A percentile compares a stretch with the other conserved stretches of the same genome.
Conservation (phyloP, 2,329 filamentous ascomycete genomes). For the Exophiala calicioides region DNA sequence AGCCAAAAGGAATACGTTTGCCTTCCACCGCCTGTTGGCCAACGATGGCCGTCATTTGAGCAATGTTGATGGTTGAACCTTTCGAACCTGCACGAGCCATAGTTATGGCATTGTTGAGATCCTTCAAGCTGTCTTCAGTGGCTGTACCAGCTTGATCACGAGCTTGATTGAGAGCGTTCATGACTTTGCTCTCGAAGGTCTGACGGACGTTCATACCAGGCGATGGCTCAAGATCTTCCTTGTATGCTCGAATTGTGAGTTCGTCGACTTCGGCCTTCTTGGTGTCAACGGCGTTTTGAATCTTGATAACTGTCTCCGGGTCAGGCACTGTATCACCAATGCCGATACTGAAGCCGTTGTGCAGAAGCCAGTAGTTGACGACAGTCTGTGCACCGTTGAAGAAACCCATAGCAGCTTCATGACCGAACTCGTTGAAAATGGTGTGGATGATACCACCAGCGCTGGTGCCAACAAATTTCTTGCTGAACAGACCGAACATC, state of each 20-base stretch:
- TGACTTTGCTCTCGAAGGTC: slow-evolving; percentile 97
- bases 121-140: slow-evolving; percentile 89
- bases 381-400: slow-evolving; percentile 94
- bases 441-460: slow-evolving; percentile 91
- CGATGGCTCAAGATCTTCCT: slow-evolving; percentile 84
- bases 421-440: slow-evolving; percentile 91
- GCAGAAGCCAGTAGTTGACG: slow-evolving; percentile 94
- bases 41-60: slow-evolving; percentile 97
- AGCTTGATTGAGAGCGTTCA: slow-evolving; percentile 87
- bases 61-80: slow-evolving; percentile 98
- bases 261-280: slow-evolving; percentile 79
- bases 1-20: slow-evolving; percentile 97
- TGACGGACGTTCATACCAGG: slow-evolving; percentile 99
- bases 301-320: slow-evolving; percentile 75
- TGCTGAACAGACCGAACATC: slow-evolving; percentile 85
- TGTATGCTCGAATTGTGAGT: slow-evolving; percentile 75
- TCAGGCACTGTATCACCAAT: slow-evolving; percentile 98
- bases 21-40: slow-evolving; percentile 98
- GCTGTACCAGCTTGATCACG: slow-evolving; percentile 95
- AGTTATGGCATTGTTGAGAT: slow-evolving; percentile 92
- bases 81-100: slow-evolving; percentile 98
- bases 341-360: slow-evolving; percentile 96
- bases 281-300: slow-evolving; percentile 76
- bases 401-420: slow-evolving; percentile 84
- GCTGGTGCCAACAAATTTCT: slow-evolving; percentile 90